phyloP scores from a whole-genome alignment of 2,329 filamentous ascomycete species.

The Rutstroemia sp. region DNA sequence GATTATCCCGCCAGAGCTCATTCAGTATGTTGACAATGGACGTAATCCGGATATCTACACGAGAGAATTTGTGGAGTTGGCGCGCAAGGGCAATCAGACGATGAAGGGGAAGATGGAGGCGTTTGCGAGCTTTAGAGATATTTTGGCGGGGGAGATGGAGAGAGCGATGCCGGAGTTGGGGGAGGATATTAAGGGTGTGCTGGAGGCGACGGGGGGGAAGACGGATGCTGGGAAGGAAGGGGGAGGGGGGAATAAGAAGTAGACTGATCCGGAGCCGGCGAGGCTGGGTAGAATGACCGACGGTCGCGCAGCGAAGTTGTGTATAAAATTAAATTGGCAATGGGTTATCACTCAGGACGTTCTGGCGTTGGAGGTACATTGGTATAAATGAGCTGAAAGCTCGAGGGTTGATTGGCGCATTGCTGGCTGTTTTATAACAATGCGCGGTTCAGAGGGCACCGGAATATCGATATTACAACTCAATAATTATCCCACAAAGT shows the following conservation, averaged over 20 bases:
- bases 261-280: background rate
- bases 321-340: too few relatives aligned
- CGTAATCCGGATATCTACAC: conserved; percentile 71
- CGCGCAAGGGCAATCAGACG: conserved; percentile 57
- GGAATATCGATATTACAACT: too few relatives aligned
- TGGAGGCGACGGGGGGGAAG: conserved; percentile 17
- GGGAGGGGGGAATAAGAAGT: background rate
- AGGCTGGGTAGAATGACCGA: background rate
- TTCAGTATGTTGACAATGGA: conserved; percentile 63
- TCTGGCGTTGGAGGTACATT: too few relatives aligned
- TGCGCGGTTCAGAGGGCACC: too few relatives aligned
- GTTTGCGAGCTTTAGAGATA: conserved; percentile 53
- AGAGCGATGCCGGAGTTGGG: conserved; percentile 26
- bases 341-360: too few relatives aligned
- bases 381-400: too few relatives aligned
- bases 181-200: conserved; percentile 24
- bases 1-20: conserved; percentile 52
- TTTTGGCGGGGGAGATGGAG: conserved; percentile 40
- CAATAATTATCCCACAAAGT: too few relatives aligned
- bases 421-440: too few relatives aligned
- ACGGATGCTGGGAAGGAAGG: background rate
- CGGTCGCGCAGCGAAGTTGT: too few relatives aligned
- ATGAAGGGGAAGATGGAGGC: conserved; percentile 57
- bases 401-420: too few relatives aligned
- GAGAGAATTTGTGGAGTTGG: conserved; percentile 64